phyloP scores from a whole-genome alignment of 805 yeast genomes.

The Yamadazyma laniorum region DNA sequence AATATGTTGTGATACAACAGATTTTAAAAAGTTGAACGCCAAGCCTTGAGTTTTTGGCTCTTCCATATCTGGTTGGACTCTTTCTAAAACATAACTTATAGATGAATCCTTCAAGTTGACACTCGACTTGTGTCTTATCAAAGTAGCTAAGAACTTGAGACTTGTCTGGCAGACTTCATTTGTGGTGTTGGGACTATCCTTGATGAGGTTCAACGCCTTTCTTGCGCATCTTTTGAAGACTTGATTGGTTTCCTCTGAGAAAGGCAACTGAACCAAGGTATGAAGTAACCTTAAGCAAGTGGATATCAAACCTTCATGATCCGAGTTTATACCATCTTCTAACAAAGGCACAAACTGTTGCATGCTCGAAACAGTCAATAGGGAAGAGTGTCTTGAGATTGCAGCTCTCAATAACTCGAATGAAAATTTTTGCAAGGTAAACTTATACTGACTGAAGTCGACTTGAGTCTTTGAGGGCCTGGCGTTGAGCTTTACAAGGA shows the following conservation, averaged over 20 bases:
- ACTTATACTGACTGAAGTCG: slow-evolving; percentile 55
- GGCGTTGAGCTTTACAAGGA: slow-evolving; percentile 69
- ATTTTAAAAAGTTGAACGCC: slow-evolving; percentile 79
- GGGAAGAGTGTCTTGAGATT: slow-evolving; percentile 56
- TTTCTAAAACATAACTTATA: slow-evolving; percentile 65
- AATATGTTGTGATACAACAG: slow-evolving; percentile 71
- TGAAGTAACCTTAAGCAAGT: slow-evolving; percentile 65
- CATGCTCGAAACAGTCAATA: slow-evolving; percentile 60
- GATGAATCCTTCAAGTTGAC: slow-evolving; percentile 68
- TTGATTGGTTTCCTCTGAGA: slow-evolving; percentile 50
- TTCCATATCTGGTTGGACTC: slow-evolving; percentile 81
- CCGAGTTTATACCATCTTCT: slow-evolving; percentile 57
- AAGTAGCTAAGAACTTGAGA: slow-evolving; percentile 67
- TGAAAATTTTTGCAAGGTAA: slow-evolving; percentile 69
- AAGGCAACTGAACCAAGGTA: slow-evolving; percentile 58
- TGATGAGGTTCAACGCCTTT: slow-evolving; percentile 58
- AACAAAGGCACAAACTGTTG: slow-evolving; percentile 75
- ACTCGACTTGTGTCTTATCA: slow-evolving; percentile 67
- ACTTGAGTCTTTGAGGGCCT: slow-evolving; percentile 52
- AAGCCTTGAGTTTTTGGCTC: slow-evolving; percentile 87
- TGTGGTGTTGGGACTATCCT: slow-evolving; percentile 74
- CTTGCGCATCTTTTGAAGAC: slow-evolving; percentile 61
- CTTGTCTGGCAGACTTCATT: slow-evolving; percentile 79
- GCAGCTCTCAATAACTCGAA: slow-evolving; percentile 75
- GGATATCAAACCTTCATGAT: slow-evolving; percentile 73